These are phyloP conservation scores for Vigna reflexopilosa DNA, from an alignment of 306 rosid species.

Conservation along the genomic window DNA sequence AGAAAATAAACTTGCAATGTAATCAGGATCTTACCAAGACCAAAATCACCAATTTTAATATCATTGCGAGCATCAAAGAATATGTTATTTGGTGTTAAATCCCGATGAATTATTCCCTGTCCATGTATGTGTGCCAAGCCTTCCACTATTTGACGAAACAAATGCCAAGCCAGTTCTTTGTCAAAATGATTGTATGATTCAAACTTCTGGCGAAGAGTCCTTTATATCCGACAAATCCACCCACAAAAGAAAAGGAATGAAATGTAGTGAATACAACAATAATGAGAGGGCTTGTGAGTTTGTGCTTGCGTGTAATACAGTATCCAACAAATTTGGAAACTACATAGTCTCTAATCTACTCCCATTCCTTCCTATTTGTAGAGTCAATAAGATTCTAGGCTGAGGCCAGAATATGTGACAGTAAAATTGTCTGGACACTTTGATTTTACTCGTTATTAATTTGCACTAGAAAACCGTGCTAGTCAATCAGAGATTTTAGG, in stretches of 20 bases:
- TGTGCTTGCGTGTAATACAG: slow-evolving; percentile 14
- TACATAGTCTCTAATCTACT: slow-evolving; percentile 3
- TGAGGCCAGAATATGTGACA: not conserved
- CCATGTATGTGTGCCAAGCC: slow-evolving; percentile 97
- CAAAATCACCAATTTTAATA: slow-evolving; percentile 97
- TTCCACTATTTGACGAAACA: slow-evolving; percentile 95
- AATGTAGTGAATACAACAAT: slow-evolving; percentile 32
- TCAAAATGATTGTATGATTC: slow-evolving; percentile 80
- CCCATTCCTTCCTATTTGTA: slow-evolving; percentile 18
- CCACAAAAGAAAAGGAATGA: slow-evolving; percentile 35
- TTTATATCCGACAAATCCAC: slow-evolving; percentile 45
- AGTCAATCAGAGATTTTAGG: slow-evolving; percentile 10
- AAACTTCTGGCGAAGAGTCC: slow-evolving; percentile 88
- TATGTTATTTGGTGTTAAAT: slow-evolving; percentile 91
- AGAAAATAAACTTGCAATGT: slow-evolving; percentile 37
- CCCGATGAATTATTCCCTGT: slow-evolving; percentile 98
- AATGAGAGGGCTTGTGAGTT: slow-evolving; percentile 24
- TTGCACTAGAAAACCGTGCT: not conserved
- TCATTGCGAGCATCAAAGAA: slow-evolving; percentile 98
- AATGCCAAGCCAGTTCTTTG: slow-evolving; percentile 88
- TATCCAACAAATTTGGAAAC: slow-evolving; percentile 3
- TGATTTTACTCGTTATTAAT: slow-evolving; percentile 23
- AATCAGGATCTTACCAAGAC: slow-evolving; percentile 78
- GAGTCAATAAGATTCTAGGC: slow-evolving; percentile 25
- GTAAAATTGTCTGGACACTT: not conserved